Evolutionary conservation across 768 basidiomycete species (phyloP).

Genomic region (Pleurotus eryngii): DNA sequence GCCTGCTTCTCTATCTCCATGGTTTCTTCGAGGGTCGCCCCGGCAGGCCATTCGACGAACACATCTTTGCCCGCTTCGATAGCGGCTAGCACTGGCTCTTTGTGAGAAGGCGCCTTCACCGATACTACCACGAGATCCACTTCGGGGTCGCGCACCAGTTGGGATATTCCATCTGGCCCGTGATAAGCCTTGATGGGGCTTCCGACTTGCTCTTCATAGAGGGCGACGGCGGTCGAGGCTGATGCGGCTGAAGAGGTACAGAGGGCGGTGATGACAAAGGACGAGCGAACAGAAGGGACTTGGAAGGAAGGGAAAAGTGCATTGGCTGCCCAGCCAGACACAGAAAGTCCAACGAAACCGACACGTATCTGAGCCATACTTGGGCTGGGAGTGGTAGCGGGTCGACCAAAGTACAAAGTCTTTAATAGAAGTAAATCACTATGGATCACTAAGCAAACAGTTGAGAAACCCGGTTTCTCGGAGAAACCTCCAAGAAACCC

Average conservation of each 20-base stretch:
- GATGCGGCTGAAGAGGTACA: constrained; percentile 29
- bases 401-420: no score
- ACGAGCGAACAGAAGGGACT: constrained; percentile 13
- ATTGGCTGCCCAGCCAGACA: constrained; percentile 28
- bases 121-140: constrained; percentile 34
- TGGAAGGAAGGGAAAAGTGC: constrained; percentile 23
- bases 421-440: no score
- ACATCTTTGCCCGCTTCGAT: constrained; percentile 35
- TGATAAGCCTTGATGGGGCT: constrained; percentile 30
- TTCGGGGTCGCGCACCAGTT: constrained; percentile 30
- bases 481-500: no score
- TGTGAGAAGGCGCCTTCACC: constrained; percentile 30
- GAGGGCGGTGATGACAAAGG: constrained; percentile 29
- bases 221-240: constrained; percentile 25
- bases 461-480: no score
- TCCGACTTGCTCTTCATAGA: constrained; percentile 22
- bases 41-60: constrained; percentile 40
- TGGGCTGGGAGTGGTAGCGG: not conserved
- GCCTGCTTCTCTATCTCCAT: constrained; percentile 29
- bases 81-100: constrained; percentile 23
- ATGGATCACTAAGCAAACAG: no score
- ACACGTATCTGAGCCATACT: constrained; percentile 13
- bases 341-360: constrained; percentile 32
- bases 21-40: constrained; percentile 27
- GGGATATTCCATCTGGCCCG: constrained; percentile 14